Conservation (phyloP, 257 asterid species). For the Solanum infundibuliforme region DNA sequence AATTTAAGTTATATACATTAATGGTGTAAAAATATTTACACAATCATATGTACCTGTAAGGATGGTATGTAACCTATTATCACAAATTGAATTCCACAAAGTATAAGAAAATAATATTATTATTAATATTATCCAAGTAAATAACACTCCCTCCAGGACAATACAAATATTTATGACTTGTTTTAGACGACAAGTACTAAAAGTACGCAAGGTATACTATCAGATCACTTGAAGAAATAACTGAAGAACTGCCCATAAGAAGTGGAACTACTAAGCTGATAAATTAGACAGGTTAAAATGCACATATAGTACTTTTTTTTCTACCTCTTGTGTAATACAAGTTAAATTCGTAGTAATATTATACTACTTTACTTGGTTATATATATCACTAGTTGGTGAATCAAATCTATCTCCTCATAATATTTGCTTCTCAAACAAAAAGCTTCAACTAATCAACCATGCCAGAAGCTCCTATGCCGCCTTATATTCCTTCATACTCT, state of each 20-base stretch:
- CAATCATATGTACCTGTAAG: neutral
- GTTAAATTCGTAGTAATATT: neutral
- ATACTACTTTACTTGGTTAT: neutral
- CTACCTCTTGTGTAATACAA: neutral
- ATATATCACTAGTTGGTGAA: neutral
- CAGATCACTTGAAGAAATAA: neutral
- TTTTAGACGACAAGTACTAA: neutral
- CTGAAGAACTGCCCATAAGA: neutral
- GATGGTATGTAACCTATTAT: neutral
- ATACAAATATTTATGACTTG: neutral
- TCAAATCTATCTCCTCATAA: neutral
- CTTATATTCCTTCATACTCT: neutral
- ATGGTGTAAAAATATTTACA: neutral
- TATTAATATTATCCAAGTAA: neutral
- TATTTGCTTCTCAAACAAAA: neutral
- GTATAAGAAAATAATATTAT: neutral
- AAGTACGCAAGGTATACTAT: neutral
- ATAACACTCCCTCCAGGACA: neutral
- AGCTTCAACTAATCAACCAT: neutral
- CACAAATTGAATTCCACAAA: neutral
- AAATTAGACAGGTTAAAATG: neutral
- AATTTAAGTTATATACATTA: neutral
- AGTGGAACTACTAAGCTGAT: neutral
- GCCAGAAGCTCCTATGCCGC: slow-evolving; percentile 11
- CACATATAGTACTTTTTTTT: neutral